phyloP scores from a whole-genome alignment of 768 basidiomycete species.

The Strobilomyces confusus region DNA sequence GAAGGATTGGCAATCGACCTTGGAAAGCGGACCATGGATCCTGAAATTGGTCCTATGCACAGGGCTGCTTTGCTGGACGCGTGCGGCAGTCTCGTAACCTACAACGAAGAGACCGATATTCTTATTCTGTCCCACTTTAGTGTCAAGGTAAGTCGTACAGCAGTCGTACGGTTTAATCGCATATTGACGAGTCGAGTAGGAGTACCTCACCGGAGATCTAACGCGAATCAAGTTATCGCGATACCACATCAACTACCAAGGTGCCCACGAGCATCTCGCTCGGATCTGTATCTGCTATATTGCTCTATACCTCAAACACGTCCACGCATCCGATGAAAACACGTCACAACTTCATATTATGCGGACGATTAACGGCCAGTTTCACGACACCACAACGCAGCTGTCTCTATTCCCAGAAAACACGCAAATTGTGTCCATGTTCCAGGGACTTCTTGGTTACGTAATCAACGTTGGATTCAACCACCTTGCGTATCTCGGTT shows the following conservation, averaged over 20 bases:
- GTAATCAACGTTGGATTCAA: background rate
- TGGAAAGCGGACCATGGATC: background rate
- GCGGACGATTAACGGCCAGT: background rate
- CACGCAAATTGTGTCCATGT: background rate
- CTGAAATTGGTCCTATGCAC: slow-evolving; percentile 5
- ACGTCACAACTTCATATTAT: background rate
- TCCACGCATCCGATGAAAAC: background rate
- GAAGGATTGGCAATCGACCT: slow-evolving; percentile 15
- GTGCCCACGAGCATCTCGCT: slow-evolving; percentile 7
- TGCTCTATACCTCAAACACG: background rate
- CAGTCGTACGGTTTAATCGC: background rate
- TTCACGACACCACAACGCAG: too few relatives aligned
- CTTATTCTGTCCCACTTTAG: slow-evolving; percentile 21
- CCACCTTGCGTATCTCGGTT: slow-evolving; percentile 6
- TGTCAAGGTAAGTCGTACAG: slow-evolving; percentile 14
- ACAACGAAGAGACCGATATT: slow-evolving; percentile 7
- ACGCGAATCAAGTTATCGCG: background rate
- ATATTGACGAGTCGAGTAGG: background rate
- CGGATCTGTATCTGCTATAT: slow-evolving; percentile 4
- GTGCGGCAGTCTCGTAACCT: slow-evolving; percentile 15
- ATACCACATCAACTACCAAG: slow-evolving; percentile 5
- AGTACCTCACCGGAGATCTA: slow-evolving; percentile 10
- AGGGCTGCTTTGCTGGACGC: slow-evolving; percentile 7
- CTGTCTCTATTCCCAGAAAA: background rate
- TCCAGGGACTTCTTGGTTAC: slow-evolving; percentile 3